phyloP scores from a whole-genome alignment of 139 green algal species.

The Klebsormidium nitens region DNA sequence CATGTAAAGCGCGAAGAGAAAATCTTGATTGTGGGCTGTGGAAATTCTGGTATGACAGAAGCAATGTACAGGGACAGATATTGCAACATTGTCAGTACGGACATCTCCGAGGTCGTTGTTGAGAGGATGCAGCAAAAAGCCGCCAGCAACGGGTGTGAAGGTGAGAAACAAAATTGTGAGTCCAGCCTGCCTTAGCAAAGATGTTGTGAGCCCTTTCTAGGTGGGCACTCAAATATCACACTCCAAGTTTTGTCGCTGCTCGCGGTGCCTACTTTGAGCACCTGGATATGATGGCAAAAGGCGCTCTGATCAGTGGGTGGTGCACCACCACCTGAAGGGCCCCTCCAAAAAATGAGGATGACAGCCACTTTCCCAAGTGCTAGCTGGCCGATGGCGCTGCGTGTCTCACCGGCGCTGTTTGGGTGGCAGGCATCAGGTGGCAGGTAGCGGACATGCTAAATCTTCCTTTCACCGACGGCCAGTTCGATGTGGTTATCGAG shows the following conservation, averaged over 20 bases:
- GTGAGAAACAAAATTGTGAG: too few species aligned
- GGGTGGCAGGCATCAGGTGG: constrained; percentile 15
- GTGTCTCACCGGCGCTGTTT: background rate
- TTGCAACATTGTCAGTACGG: constrained; percentile 26
- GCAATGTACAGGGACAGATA: constrained; percentile 40
- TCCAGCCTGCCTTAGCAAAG: too few species aligned
- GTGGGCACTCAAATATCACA: too few species aligned
- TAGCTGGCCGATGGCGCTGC: too few species aligned
- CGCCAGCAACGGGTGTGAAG: background rate
- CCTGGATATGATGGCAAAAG: too few species aligned
- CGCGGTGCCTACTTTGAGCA: too few species aligned
- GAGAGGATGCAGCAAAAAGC: constrained; percentile 23
- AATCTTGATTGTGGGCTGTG: constrained; percentile 46
- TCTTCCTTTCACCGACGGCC: constrained; percentile 40
- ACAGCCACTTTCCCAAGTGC: too few species aligned
- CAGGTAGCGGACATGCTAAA: constrained; percentile 52
- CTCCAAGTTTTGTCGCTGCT: too few species aligned
- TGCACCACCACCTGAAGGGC: too few species aligned
- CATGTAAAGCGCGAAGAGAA: constrained; percentile 27
- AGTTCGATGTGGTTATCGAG: constrained; percentile 53
- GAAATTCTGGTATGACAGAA: constrained; percentile 42
- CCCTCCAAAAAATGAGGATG: too few species aligned
- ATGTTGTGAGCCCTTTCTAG: too few species aligned
- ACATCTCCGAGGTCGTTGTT: constrained; percentile 43
- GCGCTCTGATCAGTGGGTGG: too few species aligned